Conservation (phyloP, 345 rosid species). For the Citrus inodora region DNA sequence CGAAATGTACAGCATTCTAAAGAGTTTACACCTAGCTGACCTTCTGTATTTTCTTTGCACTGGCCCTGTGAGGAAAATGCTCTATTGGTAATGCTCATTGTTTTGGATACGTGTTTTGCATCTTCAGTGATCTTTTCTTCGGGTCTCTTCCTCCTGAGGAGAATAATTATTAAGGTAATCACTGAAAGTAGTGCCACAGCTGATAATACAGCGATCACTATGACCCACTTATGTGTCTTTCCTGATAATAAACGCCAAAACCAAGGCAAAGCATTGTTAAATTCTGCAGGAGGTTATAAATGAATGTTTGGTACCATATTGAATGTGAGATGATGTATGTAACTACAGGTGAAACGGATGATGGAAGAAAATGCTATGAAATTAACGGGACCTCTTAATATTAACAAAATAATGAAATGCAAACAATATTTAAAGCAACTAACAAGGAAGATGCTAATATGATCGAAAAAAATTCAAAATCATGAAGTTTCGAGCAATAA, state of each 20-base stretch:
- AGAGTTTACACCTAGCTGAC: slow-evolving; percentile 27
- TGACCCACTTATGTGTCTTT: slow-evolving; percentile 26
- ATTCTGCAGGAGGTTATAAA: neutral
- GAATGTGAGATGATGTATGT: no score
- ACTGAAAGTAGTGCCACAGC: slow-evolving; percentile 23
- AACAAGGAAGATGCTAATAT: neutral
- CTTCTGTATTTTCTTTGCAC: slow-evolving; percentile 35
- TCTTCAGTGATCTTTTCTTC: slow-evolving; percentile 13
- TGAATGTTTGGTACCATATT: no score
- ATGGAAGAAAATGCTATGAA: no score
- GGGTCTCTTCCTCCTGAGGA: slow-evolving; percentile 23
- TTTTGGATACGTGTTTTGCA: slow-evolving; percentile 32
- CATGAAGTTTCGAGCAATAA: neutral
- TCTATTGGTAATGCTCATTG: slow-evolving; percentile 22
- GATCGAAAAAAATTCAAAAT: neutral
- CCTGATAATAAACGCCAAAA: slow-evolving; percentile 19
- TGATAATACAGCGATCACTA: slow-evolving; percentile 31
- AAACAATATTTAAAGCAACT: no score
- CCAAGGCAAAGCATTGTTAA: slow-evolving; percentile 1
- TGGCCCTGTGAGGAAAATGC: slow-evolving; percentile 29
- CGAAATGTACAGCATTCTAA: no score
- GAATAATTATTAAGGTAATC: slow-evolving; percentile 18
- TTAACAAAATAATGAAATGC: no score
- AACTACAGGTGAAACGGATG: no score
- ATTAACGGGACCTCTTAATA: no score